Conservation (phyloP, 78 protist genomes). For the Cavenderia fasciculata region DNA sequence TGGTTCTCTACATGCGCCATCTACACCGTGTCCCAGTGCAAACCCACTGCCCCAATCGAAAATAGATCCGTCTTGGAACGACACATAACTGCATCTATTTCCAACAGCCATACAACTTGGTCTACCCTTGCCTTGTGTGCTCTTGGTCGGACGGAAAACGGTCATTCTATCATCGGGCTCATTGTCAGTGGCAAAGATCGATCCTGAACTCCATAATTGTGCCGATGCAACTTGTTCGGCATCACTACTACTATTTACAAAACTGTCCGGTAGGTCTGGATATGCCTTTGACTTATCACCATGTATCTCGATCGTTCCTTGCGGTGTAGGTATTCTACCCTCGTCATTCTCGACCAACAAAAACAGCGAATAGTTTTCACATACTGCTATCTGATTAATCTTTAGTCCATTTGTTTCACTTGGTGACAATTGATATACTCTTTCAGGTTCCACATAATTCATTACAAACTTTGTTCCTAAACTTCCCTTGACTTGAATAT, state of each 20-base stretch:
- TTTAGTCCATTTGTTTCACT: not conserved
- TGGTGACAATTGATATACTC: not conserved
- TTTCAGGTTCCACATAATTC: not conserved
- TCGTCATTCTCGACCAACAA: not conserved
- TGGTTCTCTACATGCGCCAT: not conserved
- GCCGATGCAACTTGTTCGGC: not conserved
- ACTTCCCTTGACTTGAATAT: not conserved
- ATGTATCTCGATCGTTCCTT: not conserved
- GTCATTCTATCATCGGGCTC: constrained; percentile 18
- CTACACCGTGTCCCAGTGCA: constrained; percentile 37
- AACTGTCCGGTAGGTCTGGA: constrained; percentile 13
- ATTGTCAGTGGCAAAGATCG: constrained; percentile 21
- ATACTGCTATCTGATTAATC: not conserved
- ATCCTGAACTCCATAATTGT: constrained; percentile 8
- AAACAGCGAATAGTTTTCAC: constrained; percentile 19
- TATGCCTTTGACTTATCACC: not conserved
- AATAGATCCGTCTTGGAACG: not conserved
- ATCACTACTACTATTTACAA: too few relatives aligned
- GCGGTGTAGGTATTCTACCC: not conserved
- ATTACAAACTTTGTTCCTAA: not conserved
- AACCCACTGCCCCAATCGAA: constrained; percentile 26
- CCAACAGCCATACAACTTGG: constrained; percentile 11
- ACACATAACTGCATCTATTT: not conserved
- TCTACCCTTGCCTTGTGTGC: not conserved
- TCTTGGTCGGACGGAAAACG: constrained; percentile 1